phyloP scores from a whole-genome alignment of 805 yeast genomes.

The Candida berthetii region DNA sequence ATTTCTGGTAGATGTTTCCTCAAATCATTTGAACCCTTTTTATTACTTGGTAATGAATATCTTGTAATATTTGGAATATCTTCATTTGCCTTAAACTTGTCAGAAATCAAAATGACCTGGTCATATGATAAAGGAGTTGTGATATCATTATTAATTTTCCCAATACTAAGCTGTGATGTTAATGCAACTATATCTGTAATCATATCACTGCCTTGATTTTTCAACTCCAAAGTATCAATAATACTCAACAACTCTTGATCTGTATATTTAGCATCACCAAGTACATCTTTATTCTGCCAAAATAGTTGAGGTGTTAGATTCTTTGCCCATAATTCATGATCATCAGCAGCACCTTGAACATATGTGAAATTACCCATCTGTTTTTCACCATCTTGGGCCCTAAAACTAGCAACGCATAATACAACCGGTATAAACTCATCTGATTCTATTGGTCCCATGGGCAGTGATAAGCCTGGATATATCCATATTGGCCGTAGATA shows the following conservation, averaged over 20 bases:
- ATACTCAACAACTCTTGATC: slow-evolving; percentile 23
- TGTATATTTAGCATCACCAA: slow-evolving; percentile 20
- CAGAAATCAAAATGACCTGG: slow-evolving; percentile 6
- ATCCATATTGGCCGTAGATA: slow-evolving; percentile 68
- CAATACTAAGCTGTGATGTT: slow-evolving; percentile 15
- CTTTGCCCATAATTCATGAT: slow-evolving; percentile 81
- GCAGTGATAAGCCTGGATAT: slow-evolving; percentile 44
- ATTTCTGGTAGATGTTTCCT: slow-evolving; percentile 42
- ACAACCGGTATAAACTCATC: slow-evolving; percentile 35
- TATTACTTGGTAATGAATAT: slow-evolving; percentile 32
- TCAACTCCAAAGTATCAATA: slow-evolving; percentile 4
- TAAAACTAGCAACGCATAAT: slow-evolving; percentile 57
- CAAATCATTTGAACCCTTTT: slow-evolving; percentile 62
- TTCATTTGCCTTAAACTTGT: not conserved
- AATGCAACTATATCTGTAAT: slow-evolving; percentile 9
- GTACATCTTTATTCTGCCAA: slow-evolving; percentile 39
- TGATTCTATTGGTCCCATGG: slow-evolving; percentile 23
- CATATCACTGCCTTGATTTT: not conserved
- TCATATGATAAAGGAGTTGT: too few relatives aligned
- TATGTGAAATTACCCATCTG: slow-evolving; percentile 46
- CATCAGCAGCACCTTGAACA: slow-evolving; percentile 94
- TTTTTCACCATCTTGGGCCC: slow-evolving; percentile 52
- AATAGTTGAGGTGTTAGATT: slow-evolving; percentile 45
- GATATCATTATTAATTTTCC: slow-evolving; percentile 10
- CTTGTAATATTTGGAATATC: not conserved